phyloP scores from a whole-genome alignment of 2,329 filamentous ascomycete species.

The Biscogniauxia marginata region DNA sequence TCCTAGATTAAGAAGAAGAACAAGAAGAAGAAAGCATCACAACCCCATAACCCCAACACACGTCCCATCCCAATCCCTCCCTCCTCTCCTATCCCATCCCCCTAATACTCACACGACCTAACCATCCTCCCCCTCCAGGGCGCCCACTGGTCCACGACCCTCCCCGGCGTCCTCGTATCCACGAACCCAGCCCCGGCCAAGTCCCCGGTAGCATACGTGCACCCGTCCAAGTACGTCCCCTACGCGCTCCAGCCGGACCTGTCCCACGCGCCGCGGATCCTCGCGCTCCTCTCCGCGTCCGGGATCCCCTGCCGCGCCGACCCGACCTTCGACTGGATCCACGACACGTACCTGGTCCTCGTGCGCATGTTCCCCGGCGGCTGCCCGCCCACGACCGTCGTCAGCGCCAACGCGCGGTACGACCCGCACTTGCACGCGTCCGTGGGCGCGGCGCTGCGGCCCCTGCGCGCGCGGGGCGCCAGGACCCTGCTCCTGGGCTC shows the following conservation, averaged over 20 bases:
- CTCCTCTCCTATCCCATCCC: background rate
- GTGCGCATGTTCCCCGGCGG: conserved; percentile 66
- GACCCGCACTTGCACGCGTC: conserved; percentile 46
- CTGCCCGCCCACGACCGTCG: conserved; percentile 65
- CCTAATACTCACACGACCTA: background rate
- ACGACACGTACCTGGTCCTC: conserved; percentile 67
- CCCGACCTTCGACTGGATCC: conserved; percentile 65
- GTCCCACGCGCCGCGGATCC: conserved; percentile 46
- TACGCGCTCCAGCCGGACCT: conserved; percentile 64
- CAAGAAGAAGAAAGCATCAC: too few species aligned
- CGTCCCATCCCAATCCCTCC: background rate
- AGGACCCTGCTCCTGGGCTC: conserved; percentile 53
- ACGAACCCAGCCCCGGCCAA: conserved; percentile 60
- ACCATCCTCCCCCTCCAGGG: conserved; percentile 40
- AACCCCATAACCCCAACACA: background rate
- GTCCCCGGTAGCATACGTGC: conserved; percentile 64
- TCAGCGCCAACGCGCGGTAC: conserved; percentile 39
- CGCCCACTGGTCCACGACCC: conserved; percentile 63
- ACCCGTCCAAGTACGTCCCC: conserved; percentile 61
- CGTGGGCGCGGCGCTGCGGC: conserved; percentile 56
- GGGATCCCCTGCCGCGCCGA: conserved; percentile 57
- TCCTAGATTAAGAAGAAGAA: too few species aligned
- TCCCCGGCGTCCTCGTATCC: conserved; percentile 57
- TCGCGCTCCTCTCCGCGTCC: conserved; percentile 46
- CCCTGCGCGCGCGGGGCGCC: conserved; percentile 52